Base-by-base conservation (phyloP, 2,329 filamentous ascomycete genomes). In the Aspergillus texensis region DNA sequence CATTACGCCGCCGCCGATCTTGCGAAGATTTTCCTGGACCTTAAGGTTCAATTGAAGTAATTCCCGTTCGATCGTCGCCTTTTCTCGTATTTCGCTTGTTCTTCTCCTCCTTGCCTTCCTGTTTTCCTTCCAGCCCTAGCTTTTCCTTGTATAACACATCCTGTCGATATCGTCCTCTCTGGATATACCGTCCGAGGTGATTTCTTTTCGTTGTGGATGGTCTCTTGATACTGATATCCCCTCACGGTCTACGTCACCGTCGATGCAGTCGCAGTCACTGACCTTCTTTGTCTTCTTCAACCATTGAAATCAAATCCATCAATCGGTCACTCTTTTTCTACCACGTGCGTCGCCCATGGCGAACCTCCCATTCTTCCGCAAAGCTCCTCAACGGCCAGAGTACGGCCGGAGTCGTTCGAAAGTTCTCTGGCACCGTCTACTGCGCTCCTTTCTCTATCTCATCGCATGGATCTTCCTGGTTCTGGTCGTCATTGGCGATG, bases 401-500 rank as follows among this genome's bases (percentile, higher is more conserved):
- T 71, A 70, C 62, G 72, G 74, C 45, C 67, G 75, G 60, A 71
- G 67, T 46, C 66, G 64, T 39, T 72, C 71, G 52, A 80, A 68
- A 41, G 74, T 77, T 19, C 81, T 83, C 57, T 84, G 84, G 75
- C 90, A 89, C 73, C 86, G 91, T 63, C 76, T 89, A 28, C 74
- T 90, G 54, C 88, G 90, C 54, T 87, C 87, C 36, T 79, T 91
- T 67, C 85, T 90, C 72, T 94, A 95, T 75, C 82, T 94, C 65
- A 74, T 95, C 65, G 85, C 91, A 45, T 85, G 91, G 67, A 83
- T 94, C 67, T 96, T 96, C 76, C 83, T 96, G 45, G 86, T 96
- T 65, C 86, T 96, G 69, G 91, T 93, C 71, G 84, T 93, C 71
- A 87, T 96, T 69, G 93, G 92, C 69, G 93, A 91, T 78, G 89